Evolutionary conservation across 2,329 filamentous ascomycete genomes (phyloP), one percentile per base, ranked within the genome.

Genomic region (Paraphoma sp.): DNA sequence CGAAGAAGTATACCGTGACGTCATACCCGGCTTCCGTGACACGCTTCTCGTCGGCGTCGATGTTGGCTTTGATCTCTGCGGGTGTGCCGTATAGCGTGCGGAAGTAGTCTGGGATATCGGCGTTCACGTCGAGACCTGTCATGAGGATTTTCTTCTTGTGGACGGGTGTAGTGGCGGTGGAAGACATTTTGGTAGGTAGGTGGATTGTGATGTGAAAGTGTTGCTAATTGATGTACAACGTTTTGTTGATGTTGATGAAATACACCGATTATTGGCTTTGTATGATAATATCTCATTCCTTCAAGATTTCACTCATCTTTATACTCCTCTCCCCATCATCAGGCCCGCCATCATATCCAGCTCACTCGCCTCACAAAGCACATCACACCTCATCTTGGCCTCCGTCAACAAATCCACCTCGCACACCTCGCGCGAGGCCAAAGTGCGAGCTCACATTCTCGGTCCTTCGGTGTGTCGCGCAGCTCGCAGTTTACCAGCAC

Each of bases 71-170:
- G 42, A 56, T 51, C 47, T 59, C 52, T n/a, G 4, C 14, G 7
- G 56, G 48, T 3, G 48, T 53, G 48, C 56, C 56, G 49, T 53
- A 59, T 16, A 53, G 53, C 18, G 45, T 18, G 49, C 52, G 52
- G 52, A 56, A 56, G 42, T 55, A 56, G 33, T 33, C 30, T 14
- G 49, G 41, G 16, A 55, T 36, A n/a, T 46, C 31, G 17, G 45
- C 16, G 9, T 48, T 33, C 17, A 47, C 41, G 38, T 29, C 23
- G 9, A 55, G 52, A 45, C 56, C 52, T 14, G 48, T 36, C 28
- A 48, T 10, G 16, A 59, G 51, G 48, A 59, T 42, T 31, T 59
- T 59, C 29, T 31, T 10, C 14, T 36, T 36, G 33, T 36, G 33
- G 12, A 31, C 5, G 23, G 23, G 23, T 23, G 23, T 5, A 3